These are phyloP conservation scores for Trichopus zeylanicus DNA, from an alignment of 116 monocot species.

Conservation along the genomic window DNA sequence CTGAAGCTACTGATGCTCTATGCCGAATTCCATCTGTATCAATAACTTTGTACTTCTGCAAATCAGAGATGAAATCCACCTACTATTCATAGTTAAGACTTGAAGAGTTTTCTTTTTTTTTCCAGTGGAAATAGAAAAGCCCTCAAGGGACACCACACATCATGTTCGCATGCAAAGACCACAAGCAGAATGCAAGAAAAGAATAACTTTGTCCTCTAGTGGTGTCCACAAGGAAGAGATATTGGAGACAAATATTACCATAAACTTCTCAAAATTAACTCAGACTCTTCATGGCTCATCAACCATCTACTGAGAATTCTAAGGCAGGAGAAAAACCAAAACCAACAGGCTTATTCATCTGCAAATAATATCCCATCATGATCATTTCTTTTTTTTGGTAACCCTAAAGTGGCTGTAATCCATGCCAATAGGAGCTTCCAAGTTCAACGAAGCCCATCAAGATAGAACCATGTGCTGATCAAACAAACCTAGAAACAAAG, in stretches of 20 bases:
- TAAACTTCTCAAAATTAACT: no score
- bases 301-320: no score
- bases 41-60: slow-evolving; percentile 84
- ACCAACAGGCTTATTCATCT: no score
- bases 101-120: no score
- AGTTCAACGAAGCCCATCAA: background rate
- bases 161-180: background rate
- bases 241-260: no score
- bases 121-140: no score
- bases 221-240: no score
- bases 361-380: background rate
- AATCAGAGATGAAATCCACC: background rate
- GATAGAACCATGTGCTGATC: background rate
- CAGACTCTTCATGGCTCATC: no score
- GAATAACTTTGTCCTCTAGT: no score
- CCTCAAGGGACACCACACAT: background rate
- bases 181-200: no score
- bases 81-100: background rate
- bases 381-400: background rate
- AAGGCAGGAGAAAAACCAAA: no score
- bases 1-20: slow-evolving; percentile 76
- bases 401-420: background rate
- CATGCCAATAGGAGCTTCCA: background rate
- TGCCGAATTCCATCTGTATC: slow-evolving; percentile 97
- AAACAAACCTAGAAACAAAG: background rate